A percentile compares a stretch with the other conserved stretches of the same genome.
These are phyloP conservation scores for Vicia faba DNA, from an alignment of 306 rosid species.

Conservation along the genomic window DNA sequence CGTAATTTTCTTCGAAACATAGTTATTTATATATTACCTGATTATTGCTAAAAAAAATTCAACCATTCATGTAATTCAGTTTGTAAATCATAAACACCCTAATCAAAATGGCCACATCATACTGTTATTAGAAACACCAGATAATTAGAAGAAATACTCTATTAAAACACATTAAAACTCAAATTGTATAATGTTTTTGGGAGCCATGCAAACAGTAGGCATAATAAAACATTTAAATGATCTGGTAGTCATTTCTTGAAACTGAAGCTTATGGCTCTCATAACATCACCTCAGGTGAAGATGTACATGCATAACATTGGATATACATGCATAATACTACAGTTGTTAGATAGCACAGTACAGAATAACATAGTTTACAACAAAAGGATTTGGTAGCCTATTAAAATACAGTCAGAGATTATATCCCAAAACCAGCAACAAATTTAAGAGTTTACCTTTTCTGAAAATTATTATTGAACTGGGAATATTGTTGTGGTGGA, in stretches of 20 bases:
- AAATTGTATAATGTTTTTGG: not conserved
- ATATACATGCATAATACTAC: slow-evolving; percentile 23
- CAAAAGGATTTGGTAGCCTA: slow-evolving; percentile 33
- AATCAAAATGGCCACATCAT: not conserved
- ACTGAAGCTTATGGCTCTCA: slow-evolving; percentile 5
- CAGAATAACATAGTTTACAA: slow-evolving; percentile 21
- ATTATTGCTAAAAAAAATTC: too few species aligned
- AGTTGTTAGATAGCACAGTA: slow-evolving; percentile 12
- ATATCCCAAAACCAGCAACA: slow-evolving; percentile 29
- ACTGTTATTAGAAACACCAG: not conserved
- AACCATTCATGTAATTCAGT: too few species aligned
- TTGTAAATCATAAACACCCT: too few species aligned
- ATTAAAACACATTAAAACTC: not conserved
- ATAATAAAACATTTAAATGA: slow-evolving; percentile 17
- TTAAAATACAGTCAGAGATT: slow-evolving; percentile 34
- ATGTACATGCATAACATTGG: slow-evolving; percentile 19
- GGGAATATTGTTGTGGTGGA: slow-evolving; percentile 52
- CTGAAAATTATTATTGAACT: slow-evolving; percentile 52
- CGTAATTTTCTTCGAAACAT: too few species aligned
- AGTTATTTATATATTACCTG: too few species aligned
- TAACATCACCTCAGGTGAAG: slow-evolving; percentile 4
- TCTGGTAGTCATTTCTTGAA: slow-evolving; percentile 1
- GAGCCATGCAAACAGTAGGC: not conserved
- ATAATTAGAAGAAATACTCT: not conserved
- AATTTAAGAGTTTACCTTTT: slow-evolving; percentile 54